Base-by-base conservation (phyloP, 2,329 filamentous ascomycete species). In the Elsinoe ampelina region DNA sequence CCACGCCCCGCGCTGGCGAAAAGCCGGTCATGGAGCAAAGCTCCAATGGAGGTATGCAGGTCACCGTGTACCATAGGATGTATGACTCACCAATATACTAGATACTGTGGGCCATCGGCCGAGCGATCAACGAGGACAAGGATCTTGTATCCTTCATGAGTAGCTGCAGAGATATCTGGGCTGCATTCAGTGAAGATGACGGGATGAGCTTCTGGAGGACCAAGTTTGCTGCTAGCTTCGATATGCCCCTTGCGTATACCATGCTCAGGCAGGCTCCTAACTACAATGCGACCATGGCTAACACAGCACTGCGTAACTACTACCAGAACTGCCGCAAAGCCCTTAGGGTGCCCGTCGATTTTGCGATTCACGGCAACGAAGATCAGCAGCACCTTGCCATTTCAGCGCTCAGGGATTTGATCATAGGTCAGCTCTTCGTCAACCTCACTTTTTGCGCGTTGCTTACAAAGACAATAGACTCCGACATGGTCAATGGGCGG, bases 191-290 rank as follows among this genome's bases (percentile, higher is more conserved):
- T 30, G 68, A 65, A 4, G 69, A 72, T 41, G 61, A 68, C 8
- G 26, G 26, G 26, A 57, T 61, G 20, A 73, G 71, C 5, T 75
- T 79, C 63, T 81, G 78, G 78, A 72, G 73, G 35, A 60, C 63
- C 36, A 70, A 67, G 15, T 80, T 77, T 61, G 63, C 68, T 12
- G 57, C 65, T 19, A 66, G 57, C 22, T 81, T 73, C 60, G 77
- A 78, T 32, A 61, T 50, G 54, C 47, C 22, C 41, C 65, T 43
- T 51, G 54, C 55, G 43, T 57, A 55, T 68, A 70, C 54, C 48
- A 60, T 7, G 61, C 69, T 5, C 8, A 30, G 26, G 26, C 26
- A 30, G 7, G 26, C 26, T 5, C 26, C 26, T 7, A 30, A 30
- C 7, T 62, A 74, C 57, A 70, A 67, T 58, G 10, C 41, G 7